Evolutionary conservation across 208 protist genomes (phyloP), one percentile per base, ranked within the genome.

Genomic region (Crithidia thermophila): DNA sequence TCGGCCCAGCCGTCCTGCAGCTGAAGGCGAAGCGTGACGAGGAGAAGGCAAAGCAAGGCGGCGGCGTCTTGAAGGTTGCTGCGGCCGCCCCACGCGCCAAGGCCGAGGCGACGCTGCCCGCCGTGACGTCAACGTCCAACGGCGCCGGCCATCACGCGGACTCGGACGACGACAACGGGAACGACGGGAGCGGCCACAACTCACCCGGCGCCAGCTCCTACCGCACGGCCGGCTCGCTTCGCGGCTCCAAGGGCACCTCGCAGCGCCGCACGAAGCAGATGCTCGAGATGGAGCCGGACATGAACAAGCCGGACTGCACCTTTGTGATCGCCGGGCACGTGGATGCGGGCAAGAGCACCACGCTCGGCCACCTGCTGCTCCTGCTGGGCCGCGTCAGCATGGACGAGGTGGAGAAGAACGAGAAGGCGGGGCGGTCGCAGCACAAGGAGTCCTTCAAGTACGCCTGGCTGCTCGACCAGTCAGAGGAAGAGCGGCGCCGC

Each of bases 381-480:
- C 67, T 88, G 18, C 64, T 95, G 11, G 90, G 87, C 47, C 76
- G 77, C 21, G 82, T 95, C 20, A 76, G 75, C 36, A 79, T 76
- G 40, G 51, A 75, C 14, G 90, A 93, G 36, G 80, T 99, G 28
- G 84, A 94, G 36, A 78, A 88, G 56, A 98, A 95, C 69, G 94
- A 97, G 56, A 89, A 83, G 31, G 80, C 91, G 58, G 93, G 85
- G 9, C 74, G 80, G 27, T 71, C 79, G 25, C 73, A 85, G 33
- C 84, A 97, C 69, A 98, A 98, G 71, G 84, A 80, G 36, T 97
- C 94, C 20, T 98, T 98, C 85, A 97, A 98, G 69, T 98, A 98
- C 60, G 98, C 98, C n/a, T 99, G 95, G 90, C 64, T 98, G 69
- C 82, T 98, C 36, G 97, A 99, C 72, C 90, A 96, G 69, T 91